Evolutionary conservation across 306 rosid species (phyloP).

Genomic region (Dalbergia cultrata): DNA sequence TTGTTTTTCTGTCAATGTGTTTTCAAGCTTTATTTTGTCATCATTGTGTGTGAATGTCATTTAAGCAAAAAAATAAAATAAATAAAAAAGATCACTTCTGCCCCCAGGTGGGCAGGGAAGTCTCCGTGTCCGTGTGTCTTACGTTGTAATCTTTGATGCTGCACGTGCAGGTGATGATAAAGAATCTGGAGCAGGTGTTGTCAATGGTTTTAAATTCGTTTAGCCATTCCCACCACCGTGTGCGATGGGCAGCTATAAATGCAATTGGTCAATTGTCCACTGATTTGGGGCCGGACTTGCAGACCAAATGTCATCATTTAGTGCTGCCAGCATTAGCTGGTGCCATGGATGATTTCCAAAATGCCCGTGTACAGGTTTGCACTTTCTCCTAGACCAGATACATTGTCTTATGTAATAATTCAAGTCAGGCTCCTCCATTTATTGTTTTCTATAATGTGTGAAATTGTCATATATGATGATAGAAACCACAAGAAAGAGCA

Average conservation of each 20-base stretch:
- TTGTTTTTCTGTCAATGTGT: not conserved
- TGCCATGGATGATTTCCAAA: slow-evolving; percentile 81
- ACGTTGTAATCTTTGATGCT: slow-evolving; percentile 33
- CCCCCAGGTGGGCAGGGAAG: too few species aligned
- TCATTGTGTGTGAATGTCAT: not conserved
- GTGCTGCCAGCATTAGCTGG: slow-evolving; percentile 77
- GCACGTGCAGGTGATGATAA: slow-evolving; percentile 83
- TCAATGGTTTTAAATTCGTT: slow-evolving; percentile 73
- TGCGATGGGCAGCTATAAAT: slow-evolving; percentile 83
- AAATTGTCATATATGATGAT: not conserved
- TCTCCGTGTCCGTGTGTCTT: not conserved
- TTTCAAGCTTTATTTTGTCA: slow-evolving; percentile 27
- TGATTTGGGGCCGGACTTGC: slow-evolving; percentile 82
- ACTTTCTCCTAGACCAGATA: slow-evolving; percentile 15
- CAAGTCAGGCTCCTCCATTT: slow-evolving; percentile 2
- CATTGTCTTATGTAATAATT: not conserved
- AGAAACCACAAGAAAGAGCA: too few species aligned
- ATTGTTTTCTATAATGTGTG: not conserved
- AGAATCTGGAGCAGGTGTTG: slow-evolving; percentile 69
- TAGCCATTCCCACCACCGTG: slow-evolving; percentile 69
- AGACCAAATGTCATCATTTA: slow-evolving; percentile 60
- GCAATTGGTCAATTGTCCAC: slow-evolving; percentile 84
- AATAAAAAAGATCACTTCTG: too few species aligned
- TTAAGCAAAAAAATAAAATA: not conserved
- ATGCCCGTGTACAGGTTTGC: slow-evolving; percentile 82